A percentile compares a stretch with the other conserved stretches of the same genome.
phyloP scores from a whole-genome alignment of 371 early-diverging fungal species.

The Mucor lusitanicus region DNA sequence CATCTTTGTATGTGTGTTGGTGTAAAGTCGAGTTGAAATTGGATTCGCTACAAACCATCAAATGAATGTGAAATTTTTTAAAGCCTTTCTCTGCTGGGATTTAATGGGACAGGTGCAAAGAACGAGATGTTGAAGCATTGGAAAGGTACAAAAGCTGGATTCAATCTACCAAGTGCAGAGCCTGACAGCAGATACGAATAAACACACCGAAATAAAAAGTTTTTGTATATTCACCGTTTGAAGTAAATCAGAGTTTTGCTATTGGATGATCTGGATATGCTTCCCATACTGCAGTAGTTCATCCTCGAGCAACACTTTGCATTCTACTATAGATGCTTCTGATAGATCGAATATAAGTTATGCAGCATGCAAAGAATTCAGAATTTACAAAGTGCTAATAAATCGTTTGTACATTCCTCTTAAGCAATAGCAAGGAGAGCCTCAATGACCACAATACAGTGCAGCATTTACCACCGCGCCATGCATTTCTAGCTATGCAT shows the following conservation, averaged over 20 bases:
- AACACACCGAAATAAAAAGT: too few relatives aligned
- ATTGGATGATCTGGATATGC: too few relatives aligned
- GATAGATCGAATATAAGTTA: background rate
- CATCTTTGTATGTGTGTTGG: conserved; percentile 8
- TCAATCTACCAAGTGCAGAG: too few relatives aligned
- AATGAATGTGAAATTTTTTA: background rate
- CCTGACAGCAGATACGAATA: too few relatives aligned
- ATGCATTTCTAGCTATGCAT: too few relatives aligned
- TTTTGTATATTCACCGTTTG: too few relatives aligned
- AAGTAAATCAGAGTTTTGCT: too few relatives aligned
- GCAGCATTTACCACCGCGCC: background rate
- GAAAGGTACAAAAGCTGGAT: background rate
- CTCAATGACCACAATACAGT: background rate
- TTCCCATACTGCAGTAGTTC: too few relatives aligned
- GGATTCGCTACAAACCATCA: background rate
- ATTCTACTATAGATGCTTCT: too few relatives aligned
- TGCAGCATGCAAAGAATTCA: background rate
- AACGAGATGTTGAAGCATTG: background rate
- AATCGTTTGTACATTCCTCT: background rate
- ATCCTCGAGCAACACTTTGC: too few relatives aligned
- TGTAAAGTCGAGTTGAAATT: background rate
- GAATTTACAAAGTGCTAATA: background rate
- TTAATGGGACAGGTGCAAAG: background rate
- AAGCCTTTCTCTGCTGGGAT: background rate
- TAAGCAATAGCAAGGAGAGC: background rate